phyloP scores from a whole-genome alignment of 768 basidiomycete species.

The Clavaria fumosa region DNA sequence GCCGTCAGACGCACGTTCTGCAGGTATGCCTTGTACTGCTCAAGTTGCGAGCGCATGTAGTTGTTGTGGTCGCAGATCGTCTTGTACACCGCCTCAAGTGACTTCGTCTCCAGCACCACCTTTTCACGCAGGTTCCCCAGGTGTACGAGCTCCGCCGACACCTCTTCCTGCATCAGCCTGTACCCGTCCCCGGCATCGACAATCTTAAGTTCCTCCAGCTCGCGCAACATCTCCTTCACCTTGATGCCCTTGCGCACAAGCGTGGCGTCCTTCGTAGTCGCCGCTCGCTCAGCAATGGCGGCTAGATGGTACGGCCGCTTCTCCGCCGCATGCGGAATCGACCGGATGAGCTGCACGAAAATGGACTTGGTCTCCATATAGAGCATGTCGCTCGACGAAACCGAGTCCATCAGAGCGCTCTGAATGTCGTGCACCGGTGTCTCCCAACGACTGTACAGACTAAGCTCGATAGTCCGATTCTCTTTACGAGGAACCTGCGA shows the following conservation, averaged over 20 bases:
- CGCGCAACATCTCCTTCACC: slow-evolving; percentile 97
- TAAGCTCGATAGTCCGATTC: slow-evolving; percentile 84
- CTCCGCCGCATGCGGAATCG: slow-evolving; percentile 71
- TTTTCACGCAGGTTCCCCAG: slow-evolving; percentile 95
- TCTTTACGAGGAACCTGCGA: slow-evolving; percentile 96
- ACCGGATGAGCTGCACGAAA: slow-evolving; percentile 93
- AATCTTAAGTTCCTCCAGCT: slow-evolving; percentile 81
- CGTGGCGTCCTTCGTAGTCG: slow-evolving; percentile 92
- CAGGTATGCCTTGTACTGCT: slow-evolving; percentile 98
- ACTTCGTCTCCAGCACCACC: slow-evolving; percentile 81
- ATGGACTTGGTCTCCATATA: slow-evolving; percentile 99
- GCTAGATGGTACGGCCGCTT: slow-evolving; percentile 82
- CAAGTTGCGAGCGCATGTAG: slow-evolving; percentile 88
- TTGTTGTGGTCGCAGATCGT: slow-evolving; percentile 99
- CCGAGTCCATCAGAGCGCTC: slow-evolving; percentile 90
- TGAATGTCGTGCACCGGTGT: slow-evolving; percentile 97
- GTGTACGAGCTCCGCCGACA: slow-evolving; percentile 87
- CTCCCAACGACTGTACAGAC: slow-evolving; percentile 96
- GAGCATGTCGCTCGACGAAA: slow-evolving; percentile 95
- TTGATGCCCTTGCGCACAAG: slow-evolving; percentile 97
- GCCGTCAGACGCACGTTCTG: slow-evolving; percentile 92
- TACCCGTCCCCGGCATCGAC: slow-evolving; percentile 73
- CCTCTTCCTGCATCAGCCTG: slow-evolving; percentile 96
- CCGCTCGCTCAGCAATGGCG: slow-evolving; percentile 84
- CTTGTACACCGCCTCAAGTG: slow-evolving; percentile 95